Evolutionary conservation across 495 filamentous ascomycete genomes (phyloP).

Genomic region (Penicillium mononematosum): DNA sequence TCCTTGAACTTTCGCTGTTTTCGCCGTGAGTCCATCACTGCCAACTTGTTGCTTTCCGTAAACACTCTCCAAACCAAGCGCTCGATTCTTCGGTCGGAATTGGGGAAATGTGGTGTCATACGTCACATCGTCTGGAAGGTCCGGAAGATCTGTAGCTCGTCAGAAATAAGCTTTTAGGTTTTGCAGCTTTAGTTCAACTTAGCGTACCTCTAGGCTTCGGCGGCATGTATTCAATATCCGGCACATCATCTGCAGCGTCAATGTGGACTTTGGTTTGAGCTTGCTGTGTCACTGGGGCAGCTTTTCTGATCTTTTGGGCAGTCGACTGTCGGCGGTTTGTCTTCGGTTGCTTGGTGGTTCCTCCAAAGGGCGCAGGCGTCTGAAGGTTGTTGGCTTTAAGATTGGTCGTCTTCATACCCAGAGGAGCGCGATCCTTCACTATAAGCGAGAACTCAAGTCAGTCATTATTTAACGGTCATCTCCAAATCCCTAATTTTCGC

Average conservation of each 20-base stretch:
- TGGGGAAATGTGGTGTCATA: conserved; percentile 54
- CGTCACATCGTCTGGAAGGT: conserved; percentile 73
- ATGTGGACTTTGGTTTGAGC: conserved; percentile 31
- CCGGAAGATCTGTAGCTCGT: conserved; percentile 58
- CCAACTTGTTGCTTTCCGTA: conserved; percentile 63
- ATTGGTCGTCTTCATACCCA: conserved; percentile 96
- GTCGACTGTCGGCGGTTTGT: conserved; percentile 51
- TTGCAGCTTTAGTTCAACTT: not conserved
- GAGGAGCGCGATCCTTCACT: conserved; percentile 69
- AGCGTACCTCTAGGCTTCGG: conserved; percentile 56
- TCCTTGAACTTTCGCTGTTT: conserved; percentile 61
- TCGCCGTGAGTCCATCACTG: conserved; percentile 64
- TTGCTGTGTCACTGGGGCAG: conserved; percentile 38
- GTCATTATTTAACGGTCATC: conserved; percentile 11
- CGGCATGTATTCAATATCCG: conserved; percentile 75
- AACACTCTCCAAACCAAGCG: conserved; percentile 59
- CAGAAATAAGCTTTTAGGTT: conserved; percentile 42
- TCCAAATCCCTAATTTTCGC: not conserved
- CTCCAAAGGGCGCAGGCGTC: conserved; percentile 54
- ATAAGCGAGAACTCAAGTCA: conserved; percentile 44
- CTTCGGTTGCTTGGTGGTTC: conserved; percentile 47
- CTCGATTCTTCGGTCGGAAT: conserved; percentile 63
- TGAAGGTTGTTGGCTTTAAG: conserved; percentile 73
- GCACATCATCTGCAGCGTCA: conserved; percentile 58
- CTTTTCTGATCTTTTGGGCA: conserved; percentile 50